Base-by-base conservation (phyloP, 495 filamentous ascomycete species). In the Talaromyces stipitatus region DNA sequence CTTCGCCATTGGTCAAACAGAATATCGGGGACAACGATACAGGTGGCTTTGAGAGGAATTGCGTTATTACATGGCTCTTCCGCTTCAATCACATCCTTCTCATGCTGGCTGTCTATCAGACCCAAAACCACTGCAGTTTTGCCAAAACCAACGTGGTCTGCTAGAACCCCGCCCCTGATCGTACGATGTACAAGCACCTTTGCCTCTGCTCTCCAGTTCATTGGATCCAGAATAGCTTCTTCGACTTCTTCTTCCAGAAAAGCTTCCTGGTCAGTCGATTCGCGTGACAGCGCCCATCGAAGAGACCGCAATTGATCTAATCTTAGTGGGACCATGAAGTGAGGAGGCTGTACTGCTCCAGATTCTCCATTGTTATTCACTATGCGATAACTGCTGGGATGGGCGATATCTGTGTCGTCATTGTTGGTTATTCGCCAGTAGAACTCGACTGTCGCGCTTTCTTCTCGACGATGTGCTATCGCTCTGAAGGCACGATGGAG, bases 61-160 rank as follows among this genome's bases (percentile, higher is more conserved):
- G 64, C 64, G n/a, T 70, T 76, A 4, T 58, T 9, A 8, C 62
- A 47, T 3, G 57, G 22, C 22, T 36, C 45, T 20, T 36, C 20
- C 56, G 57, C 32, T 2, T 45, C 32, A n/a, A 29, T 9, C 4
- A 46, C 26, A 50, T 61, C 55, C 56, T 57, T 62, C 4, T 65
- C 22, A 20, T 68, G 58, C 54, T 80, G 77, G 9, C 60, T 52
- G 43, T 86, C 81, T 20, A 89, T 81, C 18, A 94, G 67, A 0
- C 78, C 87, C 8, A 95, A 74, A 1, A 78, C 81, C n/a, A 83
- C 77, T 3, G 87, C 81, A 0, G 90, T 96, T 62, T 96, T 96
- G 1, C 90, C 90, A 64, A 88, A 94, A 9, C 87, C 88, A 41
- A 91, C 85, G 52, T 89, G 77, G 59, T 92, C 87, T 3, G 88